Evolutionary conservation across 768 basidiomycete species (phyloP).

Genomic region (Macrolepiota albuminosa): DNA sequence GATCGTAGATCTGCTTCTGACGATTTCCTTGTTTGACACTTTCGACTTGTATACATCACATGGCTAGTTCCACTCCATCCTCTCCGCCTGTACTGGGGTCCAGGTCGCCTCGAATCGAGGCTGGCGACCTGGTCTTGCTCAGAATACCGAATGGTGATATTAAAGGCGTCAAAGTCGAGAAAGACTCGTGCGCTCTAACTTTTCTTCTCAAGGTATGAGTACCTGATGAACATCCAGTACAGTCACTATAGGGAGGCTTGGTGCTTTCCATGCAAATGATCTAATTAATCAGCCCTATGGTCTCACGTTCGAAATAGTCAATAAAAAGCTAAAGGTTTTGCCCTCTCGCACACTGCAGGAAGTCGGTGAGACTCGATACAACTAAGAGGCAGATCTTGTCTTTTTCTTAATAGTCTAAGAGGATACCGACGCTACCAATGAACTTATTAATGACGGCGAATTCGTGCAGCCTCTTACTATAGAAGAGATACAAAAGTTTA

Average conservation of each 20-base stretch:
- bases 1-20: slow-evolving; percentile 6
- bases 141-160: slow-evolving; percentile 77
- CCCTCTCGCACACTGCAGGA: slow-evolving; percentile 68
- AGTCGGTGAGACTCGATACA: slow-evolving; percentile 53
- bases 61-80: slow-evolving; percentile 7
- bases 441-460: slow-evolving; percentile 86
- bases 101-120: slow-evolving; percentile 39
- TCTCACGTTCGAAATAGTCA: slow-evolving; percentile 79
- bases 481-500: slow-evolving; percentile 80
- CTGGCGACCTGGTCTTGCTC: slow-evolving; percentile 76
- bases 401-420: slow-evolving; percentile 44
- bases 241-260: slow-evolving; percentile 78
- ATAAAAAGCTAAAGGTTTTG: slow-evolving; percentile 61
- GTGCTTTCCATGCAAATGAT: slow-evolving; percentile 73
- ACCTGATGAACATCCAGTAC: slow-evolving; percentile 37
- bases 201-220: background rate
- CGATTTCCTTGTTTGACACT: background rate
- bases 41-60: background rate
- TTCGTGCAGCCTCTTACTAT: slow-evolving; percentile 79
- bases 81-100: slow-evolving; percentile 15
- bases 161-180: slow-evolving; percentile 67
- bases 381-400: background rate
- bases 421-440: slow-evolving; percentile 96
- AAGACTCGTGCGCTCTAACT: slow-evolving; percentile 53
- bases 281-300: slow-evolving; percentile 85